Evolutionary conservation across 2,329 filamentous ascomycete genomes (phyloP).

Genomic region (Lecanosticta acicola): DNA sequence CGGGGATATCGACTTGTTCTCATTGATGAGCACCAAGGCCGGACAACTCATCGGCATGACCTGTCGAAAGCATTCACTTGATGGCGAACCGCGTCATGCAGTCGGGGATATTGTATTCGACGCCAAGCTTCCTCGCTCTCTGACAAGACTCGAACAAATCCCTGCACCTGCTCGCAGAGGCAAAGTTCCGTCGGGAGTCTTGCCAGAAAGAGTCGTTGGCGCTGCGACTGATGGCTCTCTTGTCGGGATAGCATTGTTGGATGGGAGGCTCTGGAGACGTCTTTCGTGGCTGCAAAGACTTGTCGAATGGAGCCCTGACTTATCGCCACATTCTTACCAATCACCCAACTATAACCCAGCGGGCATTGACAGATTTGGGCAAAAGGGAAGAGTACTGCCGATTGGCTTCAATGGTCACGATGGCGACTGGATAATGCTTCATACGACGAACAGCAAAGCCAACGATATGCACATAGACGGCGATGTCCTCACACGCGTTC

Average conservation of each 20-base stretch:
- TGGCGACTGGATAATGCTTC: constrained; percentile 27
- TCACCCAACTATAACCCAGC: constrained; percentile 12
- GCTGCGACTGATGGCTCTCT: constrained; percentile 49
- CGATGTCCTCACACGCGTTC: constrained; percentile 34
- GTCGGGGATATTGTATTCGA: constrained; percentile 37
- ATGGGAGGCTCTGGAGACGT: constrained; percentile 58
- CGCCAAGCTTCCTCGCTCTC: constrained; percentile 37
- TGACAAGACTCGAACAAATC: constrained; percentile 46
- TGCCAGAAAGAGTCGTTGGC: constrained; percentile 45
- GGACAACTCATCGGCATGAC: constrained; percentile 25
- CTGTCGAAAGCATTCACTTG: constrained; percentile 5
- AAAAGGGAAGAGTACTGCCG: constrained; percentile 19
- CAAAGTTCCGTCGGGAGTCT: constrained; percentile 35
- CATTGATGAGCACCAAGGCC: constrained; percentile 23
- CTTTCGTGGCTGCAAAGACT: constrained; percentile 70
- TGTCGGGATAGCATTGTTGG: constrained; percentile 59
- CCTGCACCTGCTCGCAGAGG: constrained; percentile 33
- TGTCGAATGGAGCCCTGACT: constrained; percentile 30
- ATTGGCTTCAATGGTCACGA: constrained; percentile 22
- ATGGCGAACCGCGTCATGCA: constrained; percentile 3
- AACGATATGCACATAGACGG: constrained; percentile 39
- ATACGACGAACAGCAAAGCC: constrained; percentile 9
- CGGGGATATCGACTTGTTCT: constrained; percentile 5
- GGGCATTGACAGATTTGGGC: constrained; percentile 9
- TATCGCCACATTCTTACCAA: constrained; percentile 24